Conservation (phyloP, 345 rosid genomes). For the Eucalyptus curtisii region DNA sequence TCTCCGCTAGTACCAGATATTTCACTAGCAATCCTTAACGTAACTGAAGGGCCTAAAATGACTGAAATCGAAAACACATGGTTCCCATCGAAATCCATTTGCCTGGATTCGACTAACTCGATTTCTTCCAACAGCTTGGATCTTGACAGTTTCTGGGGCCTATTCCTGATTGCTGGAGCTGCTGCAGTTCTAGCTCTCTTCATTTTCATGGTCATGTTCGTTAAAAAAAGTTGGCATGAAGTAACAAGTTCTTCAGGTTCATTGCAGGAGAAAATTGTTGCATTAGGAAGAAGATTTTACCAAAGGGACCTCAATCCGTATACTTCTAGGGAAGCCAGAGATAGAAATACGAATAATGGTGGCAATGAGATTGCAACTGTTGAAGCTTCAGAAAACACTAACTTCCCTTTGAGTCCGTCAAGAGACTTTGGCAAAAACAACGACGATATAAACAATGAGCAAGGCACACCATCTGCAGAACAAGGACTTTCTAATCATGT, state of each 20-base stretch:
- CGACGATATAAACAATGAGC: background rate
- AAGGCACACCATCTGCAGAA: background rate
- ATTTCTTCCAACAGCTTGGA: too few species aligned
- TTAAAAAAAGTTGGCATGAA: background rate
- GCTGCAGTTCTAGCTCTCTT: background rate
- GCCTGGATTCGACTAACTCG: too few species aligned
- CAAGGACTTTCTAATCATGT: too few species aligned
- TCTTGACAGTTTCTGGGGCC: too few species aligned
- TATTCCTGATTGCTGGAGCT: background rate
- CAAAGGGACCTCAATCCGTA: background rate
- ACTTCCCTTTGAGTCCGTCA: background rate
- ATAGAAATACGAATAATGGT: background rate
- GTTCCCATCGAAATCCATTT: too few species aligned
- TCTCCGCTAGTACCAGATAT: too few species aligned
- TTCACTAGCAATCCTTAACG: too few species aligned
- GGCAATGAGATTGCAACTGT: background rate
- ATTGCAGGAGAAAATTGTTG: background rate
- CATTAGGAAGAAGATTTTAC: background rate
- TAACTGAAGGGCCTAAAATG: background rate
- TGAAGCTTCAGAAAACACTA: background rate
- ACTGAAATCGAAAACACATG: too few species aligned
- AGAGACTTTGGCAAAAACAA: background rate
- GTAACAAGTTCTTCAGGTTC: background rate
- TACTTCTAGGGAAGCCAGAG: background rate
- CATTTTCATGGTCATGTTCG: background rate